Base-by-base conservation (phyloP, 768 basidiomycete species). In the Podaxis sp. region DNA sequence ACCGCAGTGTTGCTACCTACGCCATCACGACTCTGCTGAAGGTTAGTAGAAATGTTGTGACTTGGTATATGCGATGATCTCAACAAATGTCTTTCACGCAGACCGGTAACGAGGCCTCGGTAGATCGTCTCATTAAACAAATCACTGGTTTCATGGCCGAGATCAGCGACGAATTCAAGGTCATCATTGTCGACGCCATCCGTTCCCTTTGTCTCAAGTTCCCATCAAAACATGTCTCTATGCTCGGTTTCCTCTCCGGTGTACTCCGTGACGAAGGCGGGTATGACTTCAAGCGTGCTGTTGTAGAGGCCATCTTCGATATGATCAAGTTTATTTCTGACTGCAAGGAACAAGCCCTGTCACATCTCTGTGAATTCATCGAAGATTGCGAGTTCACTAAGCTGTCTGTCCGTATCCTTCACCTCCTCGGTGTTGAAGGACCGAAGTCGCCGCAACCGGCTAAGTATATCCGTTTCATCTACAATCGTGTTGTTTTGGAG, bases 381-480 rank as follows among this genome's bases (percentile, higher is more conserved):
- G 97, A 99, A 75, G 97, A 99, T 71, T 99, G 97, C 82, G 97
- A 99, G 73, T 99, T 98, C 71, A 98, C 96, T 35, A 99, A 98
- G 75, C 86, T 99, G 53, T 97, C 95, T 32, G 97, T 99, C 63
- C 91, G 96, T 50, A 93, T 99, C 67, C 82, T 99, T 25, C 92
- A 99, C 70, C 77, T 99, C 38, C 86, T 99, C 50, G 97, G 97
- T 36, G 83, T 95, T 61, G 97, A 99, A 75, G 97, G 96, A 9
- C 96, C 97, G 35, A 92, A 93, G 71, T 89, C 95, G 28, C 87
- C 90, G n/a, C 91, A 97, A 72, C 97, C 97, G 10, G 89, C 93
- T 55, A 98, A 98, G 76, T 99, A 96, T 72, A 99, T 99, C 71
- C 91, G 97, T 47, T 98, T 95, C 80, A 99, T 99, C 70, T 99